phyloP scores from a whole-genome alignment of 331 rosid species.

The Ulmus americana region DNA sequence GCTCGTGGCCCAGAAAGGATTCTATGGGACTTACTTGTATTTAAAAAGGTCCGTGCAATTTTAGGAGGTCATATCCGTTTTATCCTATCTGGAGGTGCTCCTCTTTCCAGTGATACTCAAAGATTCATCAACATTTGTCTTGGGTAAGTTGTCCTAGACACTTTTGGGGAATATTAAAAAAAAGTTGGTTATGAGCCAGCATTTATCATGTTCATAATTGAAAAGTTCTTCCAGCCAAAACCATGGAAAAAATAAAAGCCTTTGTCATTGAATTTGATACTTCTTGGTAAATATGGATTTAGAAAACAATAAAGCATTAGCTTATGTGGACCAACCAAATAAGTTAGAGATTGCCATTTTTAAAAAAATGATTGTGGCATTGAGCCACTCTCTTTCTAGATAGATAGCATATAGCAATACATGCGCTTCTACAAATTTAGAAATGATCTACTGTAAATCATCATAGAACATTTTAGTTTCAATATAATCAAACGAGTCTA shows the following conservation, averaged over 20 bases:
- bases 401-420: no score
- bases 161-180: background rate
- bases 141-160: slow-evolving; percentile 44
- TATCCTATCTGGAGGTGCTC: slow-evolving; percentile 94
- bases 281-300: background rate
- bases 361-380: background rate
- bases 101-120: slow-evolving; percentile 84
- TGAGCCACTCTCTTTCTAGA: no score
- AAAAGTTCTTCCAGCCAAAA: no score
- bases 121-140: slow-evolving; percentile 97
- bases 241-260: no score
- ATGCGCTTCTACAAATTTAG: no score
- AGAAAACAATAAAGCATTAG: background rate
- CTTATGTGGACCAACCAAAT: background rate
- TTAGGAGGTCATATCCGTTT: slow-evolving; percentile 82
- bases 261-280: background rate
- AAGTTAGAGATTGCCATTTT: background rate
- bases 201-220: background rate
- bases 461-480: background rate
- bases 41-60: slow-evolving; percentile 76
- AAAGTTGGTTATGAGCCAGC: background rate
- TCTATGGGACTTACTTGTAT: slow-evolving; percentile 74
- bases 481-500: background rate
- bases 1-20: slow-evolving; percentile 82
- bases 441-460: background rate